A percentile compares a stretch with the other conserved stretches of the same genome.
Evolutionary conservation across 495 filamentous ascomycete species (phyloP).

Genomic region (Aspergillus wentii): DNA sequence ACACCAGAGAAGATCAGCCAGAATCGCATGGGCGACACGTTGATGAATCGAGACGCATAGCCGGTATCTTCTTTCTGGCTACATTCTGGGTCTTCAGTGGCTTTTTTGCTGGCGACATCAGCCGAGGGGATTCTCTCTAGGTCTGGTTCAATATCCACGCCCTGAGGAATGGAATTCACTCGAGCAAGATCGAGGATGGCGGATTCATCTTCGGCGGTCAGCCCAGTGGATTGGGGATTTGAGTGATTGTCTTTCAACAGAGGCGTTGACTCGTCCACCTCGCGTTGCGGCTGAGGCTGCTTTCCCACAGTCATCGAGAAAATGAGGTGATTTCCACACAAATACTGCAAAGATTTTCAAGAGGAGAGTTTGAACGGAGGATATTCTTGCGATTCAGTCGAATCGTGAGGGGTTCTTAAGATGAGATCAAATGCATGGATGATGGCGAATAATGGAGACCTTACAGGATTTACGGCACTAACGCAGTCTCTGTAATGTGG

Average conservation of each 20-base stretch:
- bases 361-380: too few relatives aligned
- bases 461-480: too few relatives aligned
- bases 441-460: too few relatives aligned
- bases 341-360: not conserved
- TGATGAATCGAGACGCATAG: conserved; percentile 36
- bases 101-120: conserved; percentile 7
- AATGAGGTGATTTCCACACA: too few relatives aligned
- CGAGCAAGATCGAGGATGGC: conserved; percentile 14
- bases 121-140: conserved; percentile 22
- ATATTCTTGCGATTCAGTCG: too few relatives aligned
- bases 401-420: too few relatives aligned
- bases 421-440: too few relatives aligned
- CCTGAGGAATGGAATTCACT: conserved; percentile 28
- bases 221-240: conserved; percentile 7
- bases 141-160: conserved; percentile 24
- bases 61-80: conserved; percentile 10
- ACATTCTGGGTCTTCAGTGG: conserved; percentile 7
- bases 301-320: too few relatives aligned
- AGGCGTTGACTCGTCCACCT: conserved; percentile 21
- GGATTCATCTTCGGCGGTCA: conserved; percentile 16
- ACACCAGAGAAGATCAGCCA: conserved; percentile 50
- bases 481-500: too few relatives aligned
- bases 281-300: too few relatives aligned
- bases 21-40: conserved; percentile 42
- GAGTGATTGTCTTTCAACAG: conserved; percentile 20